These are phyloP conservation scores for Myxozyma kluyveri DNA, from an alignment of 805 yeast species.

Conservation along the genomic window DNA sequence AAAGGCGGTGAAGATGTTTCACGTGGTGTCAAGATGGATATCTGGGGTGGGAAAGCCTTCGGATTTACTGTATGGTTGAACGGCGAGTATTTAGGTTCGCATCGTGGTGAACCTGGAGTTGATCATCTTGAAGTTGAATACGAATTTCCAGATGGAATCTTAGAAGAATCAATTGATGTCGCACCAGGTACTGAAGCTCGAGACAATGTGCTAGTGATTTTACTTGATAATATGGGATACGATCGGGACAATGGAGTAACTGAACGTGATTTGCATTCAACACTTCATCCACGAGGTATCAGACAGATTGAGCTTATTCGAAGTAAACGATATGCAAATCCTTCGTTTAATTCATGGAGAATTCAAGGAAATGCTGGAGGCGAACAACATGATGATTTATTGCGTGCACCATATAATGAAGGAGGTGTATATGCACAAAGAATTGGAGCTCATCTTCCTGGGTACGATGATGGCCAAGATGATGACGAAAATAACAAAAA, in stretches of 20 bases:
- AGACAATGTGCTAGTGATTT: slow-evolving; percentile 12
- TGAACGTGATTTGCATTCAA: slow-evolving; percentile 7
- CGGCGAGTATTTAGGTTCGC: slow-evolving; percentile 12
- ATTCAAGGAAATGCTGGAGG: slow-evolving; percentile 24
- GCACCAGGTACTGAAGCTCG: neutral
- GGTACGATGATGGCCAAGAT: neutral
- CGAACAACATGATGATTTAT: slow-evolving; percentile 15
- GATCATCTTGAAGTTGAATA: neutral
- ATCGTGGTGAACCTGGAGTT: slow-evolving; percentile 6
- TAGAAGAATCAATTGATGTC: neutral
- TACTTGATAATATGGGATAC: slow-evolving; percentile 22
- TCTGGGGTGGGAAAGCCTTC: slow-evolving; percentile 24
- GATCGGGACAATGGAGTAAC: slow-evolving; percentile 11
- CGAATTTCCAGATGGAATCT: slow-evolving; percentile 3
- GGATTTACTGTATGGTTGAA: slow-evolving; percentile 20
- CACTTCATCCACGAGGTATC: slow-evolving; percentile 21
- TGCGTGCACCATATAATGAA: slow-evolving; percentile 25
- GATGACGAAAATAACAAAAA: neutral
- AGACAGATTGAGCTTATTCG: slow-evolving; percentile 5
- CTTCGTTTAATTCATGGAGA: slow-evolving; percentile 15
- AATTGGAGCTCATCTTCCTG: slow-evolving; percentile 22
- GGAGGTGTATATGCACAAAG: slow-evolving; percentile 20
- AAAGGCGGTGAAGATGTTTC: slow-evolving; percentile 1
- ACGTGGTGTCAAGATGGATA: slow-evolving; percentile 4
- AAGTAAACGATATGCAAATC: neutral